A percentile compares a stretch with the other conserved stretches of the same genome.
Conservation (phyloP, 192 early-diverging fungal genomes). For the Dissophora ornata region DNA sequence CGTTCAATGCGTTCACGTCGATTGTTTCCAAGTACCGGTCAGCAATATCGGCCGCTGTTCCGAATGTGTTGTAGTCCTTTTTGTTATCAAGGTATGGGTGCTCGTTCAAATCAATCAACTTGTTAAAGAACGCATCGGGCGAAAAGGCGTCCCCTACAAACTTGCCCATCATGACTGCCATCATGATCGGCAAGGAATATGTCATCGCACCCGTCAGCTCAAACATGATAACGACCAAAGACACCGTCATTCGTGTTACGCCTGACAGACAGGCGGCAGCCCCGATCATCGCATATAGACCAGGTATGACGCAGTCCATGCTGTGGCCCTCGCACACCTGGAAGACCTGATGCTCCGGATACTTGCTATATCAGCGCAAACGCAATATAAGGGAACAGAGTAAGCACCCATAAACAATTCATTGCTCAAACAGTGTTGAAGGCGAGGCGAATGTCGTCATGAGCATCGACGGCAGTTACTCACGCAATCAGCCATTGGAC, state of each 20-base stretch:
- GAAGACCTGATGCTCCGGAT: conserved; percentile 73
- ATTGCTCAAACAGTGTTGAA: neutral
- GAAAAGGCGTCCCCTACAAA: conserved; percentile 55
- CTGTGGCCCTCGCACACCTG: conserved; percentile 54
- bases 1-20: conserved; percentile 70
- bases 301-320: conserved; percentile 78
- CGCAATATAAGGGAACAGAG: neutral
- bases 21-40: conserved; percentile 74
- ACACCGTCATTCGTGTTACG: conserved; percentile 91
- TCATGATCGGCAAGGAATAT: conserved; percentile 96
- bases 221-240: conserved; percentile 97
- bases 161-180: conserved; percentile 68
- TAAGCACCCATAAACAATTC: neutral
- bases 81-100: conserved; percentile 84
- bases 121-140: conserved; percentile 52
- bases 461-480: no score
- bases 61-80: conserved; percentile 74
- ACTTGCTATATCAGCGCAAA: conserved; percentile 17
- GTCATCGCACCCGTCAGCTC: conserved; percentile 97
- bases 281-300: conserved; percentile 84
- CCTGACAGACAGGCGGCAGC: conserved; percentile 85
- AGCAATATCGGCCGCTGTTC: conserved; percentile 71
- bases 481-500: conserved; percentile 72
- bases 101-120: conserved; percentile 73
- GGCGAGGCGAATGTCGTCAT: no score